Evolutionary conservation across 2,329 filamentous ascomycete genomes (phyloP).

Genomic region (Penicillium sp.): DNA sequence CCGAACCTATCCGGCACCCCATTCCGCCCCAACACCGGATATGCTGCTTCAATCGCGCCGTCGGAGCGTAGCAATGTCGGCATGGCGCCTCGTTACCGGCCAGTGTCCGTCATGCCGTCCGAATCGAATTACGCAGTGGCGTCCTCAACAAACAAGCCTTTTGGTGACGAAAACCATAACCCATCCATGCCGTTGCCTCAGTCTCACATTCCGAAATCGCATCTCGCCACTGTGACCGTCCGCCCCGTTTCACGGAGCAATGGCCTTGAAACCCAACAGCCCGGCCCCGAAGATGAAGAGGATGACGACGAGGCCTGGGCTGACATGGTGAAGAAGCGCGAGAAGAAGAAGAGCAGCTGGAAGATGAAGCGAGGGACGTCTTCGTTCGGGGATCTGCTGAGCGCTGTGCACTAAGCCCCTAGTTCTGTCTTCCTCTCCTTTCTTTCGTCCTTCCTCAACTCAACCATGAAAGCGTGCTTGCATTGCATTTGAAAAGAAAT

Average conservation of each 20-base stretch:
- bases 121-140: constrained; percentile 35
- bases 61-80: constrained; percentile 94
- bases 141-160: constrained; percentile 35
- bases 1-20: constrained; percentile 31
- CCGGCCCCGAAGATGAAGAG: constrained; percentile 40
- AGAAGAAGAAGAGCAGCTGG: constrained; percentile 50
- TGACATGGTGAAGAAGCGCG: constrained; percentile 51
- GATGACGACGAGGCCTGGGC: constrained; percentile 51
- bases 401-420: constrained; percentile 34
- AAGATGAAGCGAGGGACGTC: constrained; percentile 43
- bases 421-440: constrained; percentile 6
- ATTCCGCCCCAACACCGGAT: constrained; percentile 46
- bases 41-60: constrained; percentile 88
- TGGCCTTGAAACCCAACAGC: constrained; percentile 15
- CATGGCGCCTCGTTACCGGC: constrained; percentile 82
- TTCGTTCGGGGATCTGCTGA: constrained; percentile 38
- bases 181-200: constrained; percentile 22
- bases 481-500: constrained; percentile 4
- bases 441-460: background rate
- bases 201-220: constrained; percentile 29
- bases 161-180: constrained; percentile 37
- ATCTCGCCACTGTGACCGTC: constrained; percentile 28
- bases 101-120: constrained; percentile 67
- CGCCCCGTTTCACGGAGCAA: constrained; percentile 28
- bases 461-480: constrained; percentile 6